A percentile compares a stretch with the other conserved stretches of the same genome.
Evolutionary conservation across 2,329 filamentous ascomycete genomes (phyloP).

Genomic region (Hirsutella rhossiliensis): DNA sequence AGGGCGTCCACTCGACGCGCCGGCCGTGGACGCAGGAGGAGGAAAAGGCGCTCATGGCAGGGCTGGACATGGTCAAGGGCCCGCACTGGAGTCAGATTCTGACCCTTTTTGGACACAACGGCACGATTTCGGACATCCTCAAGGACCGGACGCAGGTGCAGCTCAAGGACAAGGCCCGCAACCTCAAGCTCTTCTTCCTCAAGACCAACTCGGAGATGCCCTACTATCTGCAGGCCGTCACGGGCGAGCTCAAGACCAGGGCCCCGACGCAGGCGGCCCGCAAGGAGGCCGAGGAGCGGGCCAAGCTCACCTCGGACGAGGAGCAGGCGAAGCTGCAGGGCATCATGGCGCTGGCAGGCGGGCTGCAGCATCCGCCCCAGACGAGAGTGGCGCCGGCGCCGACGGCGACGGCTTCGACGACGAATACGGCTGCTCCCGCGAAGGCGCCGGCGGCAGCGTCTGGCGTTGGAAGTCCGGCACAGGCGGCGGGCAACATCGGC

Average conservation of each 20-base stretch:
- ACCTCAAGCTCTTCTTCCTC: constrained; percentile 81
- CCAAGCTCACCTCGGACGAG: constrained; percentile 44
- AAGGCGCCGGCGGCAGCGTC: background rate
- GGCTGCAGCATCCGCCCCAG: constrained; percentile 31
- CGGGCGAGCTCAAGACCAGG: constrained; percentile 77
- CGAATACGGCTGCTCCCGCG: constrained; percentile 6
- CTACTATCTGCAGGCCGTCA: constrained; percentile 76
- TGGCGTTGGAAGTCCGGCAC: too few relatives aligned
- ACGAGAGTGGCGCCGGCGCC: background rate
- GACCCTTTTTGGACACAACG: constrained; percentile 68
- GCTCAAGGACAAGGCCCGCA: constrained; percentile 83
- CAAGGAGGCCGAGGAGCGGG: constrained; percentile 55
- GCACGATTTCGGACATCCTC: constrained; percentile 68
- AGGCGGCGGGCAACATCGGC: too few relatives aligned
- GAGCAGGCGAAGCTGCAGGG: constrained; percentile 48
- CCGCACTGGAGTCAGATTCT: constrained; percentile 92
- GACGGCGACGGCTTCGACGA: background rate
- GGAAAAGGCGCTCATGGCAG: constrained; percentile 80
- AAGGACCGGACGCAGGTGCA: constrained; percentile 87
- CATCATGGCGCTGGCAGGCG: constrained; percentile 43
- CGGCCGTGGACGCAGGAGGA: constrained; percentile 83
- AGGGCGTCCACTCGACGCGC: constrained; percentile 49
- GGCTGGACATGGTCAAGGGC: constrained; percentile 77
- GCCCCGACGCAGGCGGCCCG: constrained; percentile 63
- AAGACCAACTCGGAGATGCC: constrained; percentile 89